Percentiles rank a stretch among this genome's conserved stretches.
Conservation (phyloP, 805 yeast species). For the Saturnispora sekii region DNA sequence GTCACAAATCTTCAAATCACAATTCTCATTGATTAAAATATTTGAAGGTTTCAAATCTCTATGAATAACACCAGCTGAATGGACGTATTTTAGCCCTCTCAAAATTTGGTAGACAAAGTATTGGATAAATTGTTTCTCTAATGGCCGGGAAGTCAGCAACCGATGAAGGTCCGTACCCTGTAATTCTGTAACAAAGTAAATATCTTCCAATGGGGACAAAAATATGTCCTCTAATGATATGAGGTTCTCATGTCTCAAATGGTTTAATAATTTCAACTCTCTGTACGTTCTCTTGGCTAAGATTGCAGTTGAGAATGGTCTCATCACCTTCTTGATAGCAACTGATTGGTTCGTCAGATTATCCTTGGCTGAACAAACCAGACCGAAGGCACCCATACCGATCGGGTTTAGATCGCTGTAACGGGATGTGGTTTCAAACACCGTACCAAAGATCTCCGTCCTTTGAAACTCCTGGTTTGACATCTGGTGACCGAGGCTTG, state of each 20-base stretch:
- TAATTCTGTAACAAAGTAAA: constrained; percentile 90
- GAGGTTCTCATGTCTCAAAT: constrained; percentile 87
- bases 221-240: constrained; percentile 91
- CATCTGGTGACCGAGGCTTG: too few relatives aligned
- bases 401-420: constrained; percentile 92
- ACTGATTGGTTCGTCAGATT: constrained; percentile 85
- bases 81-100: constrained; percentile 90
- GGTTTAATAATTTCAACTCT: constrained; percentile 87
- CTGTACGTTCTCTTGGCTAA: constrained; percentile 94
- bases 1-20: constrained; percentile 75
- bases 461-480: constrained; percentile 37
- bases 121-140: constrained; percentile 93
- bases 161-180: constrained; percentile 96
- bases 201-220: constrained; percentile 89
- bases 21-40: constrained; percentile 55
- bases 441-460: constrained; percentile 91
- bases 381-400: constrained; percentile 99
- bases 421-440: constrained; percentile 83
- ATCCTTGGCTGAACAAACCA: constrained; percentile 94
- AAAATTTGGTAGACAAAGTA: constrained; percentile 92
- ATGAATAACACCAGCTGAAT: constrained; percentile 91
- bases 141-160: constrained; percentile 81
- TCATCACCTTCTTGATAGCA: constrained; percentile 96
- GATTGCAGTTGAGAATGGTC: constrained; percentile 91
- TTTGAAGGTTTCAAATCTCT: constrained; percentile 77